Evolutionary conservation across 164 flowering plant species (phyloP), one percentile per base, ranked within the genome.

Genomic region (Umbellularia californica): DNA sequence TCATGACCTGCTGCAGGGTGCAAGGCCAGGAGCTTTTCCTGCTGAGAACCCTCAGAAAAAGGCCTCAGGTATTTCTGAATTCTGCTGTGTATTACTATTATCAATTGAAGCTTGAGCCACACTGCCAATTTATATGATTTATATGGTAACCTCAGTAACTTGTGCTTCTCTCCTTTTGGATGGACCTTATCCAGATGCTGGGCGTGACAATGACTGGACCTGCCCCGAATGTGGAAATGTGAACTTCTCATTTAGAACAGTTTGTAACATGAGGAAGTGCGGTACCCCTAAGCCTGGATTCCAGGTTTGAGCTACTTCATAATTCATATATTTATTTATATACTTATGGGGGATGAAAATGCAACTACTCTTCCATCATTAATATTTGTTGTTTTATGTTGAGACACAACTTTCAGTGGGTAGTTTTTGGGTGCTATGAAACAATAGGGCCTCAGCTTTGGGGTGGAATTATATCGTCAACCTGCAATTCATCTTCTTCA

Each of bases 221-320:
- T 96, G 99, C 82, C 99, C 99, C 23, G 90, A 92, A 72, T 96
- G 99, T 87, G 93, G 97, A 65, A 96, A 96, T 82, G 82, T 91
- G 55, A 96, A 96, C 81, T 96, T 96, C 84, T 91, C 99, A 19
- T 96, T 96, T 75, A 86, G 99, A 84, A 86, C 92, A 35, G 94
- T 94, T 75, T 96, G 99, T 83, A 96, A 96, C 85, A 96, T 96
- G 99, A 90, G 97, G 82, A 93, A 96, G 81, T 96, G 99, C 84
- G 89, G 85, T 60, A 96, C 99, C 15, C 94, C 95, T 55, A 96
- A 91, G 90, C 99, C 98, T 64, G 98, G 91, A 76, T 81, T 93
- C 20, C 97, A 96, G 98, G 98, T 93, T 74, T 77, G 83, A 66
- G 47, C 74, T 70, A 50, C 63, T 68, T 13, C 62, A 2, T 25